Conservation (phyloP, 345 rosid species). For the Eucalyptus curtisii region DNA sequence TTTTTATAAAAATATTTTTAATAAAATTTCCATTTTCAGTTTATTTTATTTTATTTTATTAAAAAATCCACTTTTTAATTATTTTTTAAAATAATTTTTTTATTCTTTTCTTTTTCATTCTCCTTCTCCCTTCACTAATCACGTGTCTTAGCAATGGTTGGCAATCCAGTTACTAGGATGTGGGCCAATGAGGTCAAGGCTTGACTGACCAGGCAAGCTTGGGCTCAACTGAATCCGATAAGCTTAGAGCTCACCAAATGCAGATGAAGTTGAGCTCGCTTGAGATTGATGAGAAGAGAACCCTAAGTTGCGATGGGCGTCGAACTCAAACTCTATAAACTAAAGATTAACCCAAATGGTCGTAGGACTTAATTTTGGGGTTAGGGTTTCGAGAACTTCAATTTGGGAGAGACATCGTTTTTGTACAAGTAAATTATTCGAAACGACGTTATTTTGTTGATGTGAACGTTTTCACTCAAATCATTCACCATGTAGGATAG, state of each 20-base stretch:
- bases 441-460: accelerated
- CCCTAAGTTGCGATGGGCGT: accelerated
- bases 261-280: neutral
- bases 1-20: no score
- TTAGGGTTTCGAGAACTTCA: neutral
- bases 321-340: neutral
- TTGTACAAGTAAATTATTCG: neutral
- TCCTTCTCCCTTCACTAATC: neutral
- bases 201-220: accelerated
- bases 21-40: no score
- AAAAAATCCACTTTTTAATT: neutral
- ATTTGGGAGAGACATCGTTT: neutral
- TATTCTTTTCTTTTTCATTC: no score
- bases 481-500: neutral
- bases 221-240: accelerated
- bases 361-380: neutral
- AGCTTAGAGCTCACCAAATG: neutral
- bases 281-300: neutral
- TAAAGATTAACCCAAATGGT: neutral
- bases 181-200: neutral
- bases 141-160: neutral
- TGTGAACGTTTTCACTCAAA: neutral
- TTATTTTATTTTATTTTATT: no score
- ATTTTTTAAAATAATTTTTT: no score
- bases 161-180: neutral